Evolutionary conservation across 2,329 filamentous ascomycete species (phyloP).

Genomic region (Cylindrodendrum hubeiense): DNA sequence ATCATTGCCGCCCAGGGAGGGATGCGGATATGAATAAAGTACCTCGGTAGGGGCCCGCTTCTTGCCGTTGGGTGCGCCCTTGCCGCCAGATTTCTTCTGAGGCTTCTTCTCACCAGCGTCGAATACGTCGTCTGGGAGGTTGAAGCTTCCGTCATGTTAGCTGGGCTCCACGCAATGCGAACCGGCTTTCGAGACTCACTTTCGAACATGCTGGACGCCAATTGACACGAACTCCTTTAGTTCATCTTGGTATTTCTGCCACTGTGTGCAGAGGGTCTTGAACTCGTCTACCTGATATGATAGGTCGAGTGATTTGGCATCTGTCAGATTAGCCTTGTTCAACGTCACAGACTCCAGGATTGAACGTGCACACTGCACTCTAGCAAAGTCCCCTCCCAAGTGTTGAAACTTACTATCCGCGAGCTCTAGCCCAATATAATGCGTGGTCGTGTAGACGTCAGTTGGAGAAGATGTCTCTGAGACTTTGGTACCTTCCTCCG

Average conservation of each 20-base stretch:
- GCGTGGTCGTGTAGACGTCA: conserved; percentile 87
- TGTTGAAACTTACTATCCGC: conserved; percentile 71
- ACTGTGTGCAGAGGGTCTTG: conserved; percentile 82
- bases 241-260: conserved; percentile 81
- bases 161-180: conserved; percentile 13
- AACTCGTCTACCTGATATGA: conserved; percentile 88
- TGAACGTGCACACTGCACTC: neutral
- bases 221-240: conserved; percentile 73
- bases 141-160: conserved; percentile 69
- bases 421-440: conserved; percentile 91
- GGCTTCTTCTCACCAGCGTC: conserved; percentile 81
- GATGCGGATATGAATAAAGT: conserved; percentile 43
- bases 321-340: conserved; percentile 57
- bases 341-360: neutral
- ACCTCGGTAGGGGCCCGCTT: conserved; percentile 65
- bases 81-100: conserved; percentile 63
- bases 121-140: conserved; percentile 92
- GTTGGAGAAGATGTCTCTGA: conserved; percentile 33
- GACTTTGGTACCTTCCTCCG: conserved; percentile 22
- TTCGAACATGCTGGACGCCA: conserved; percentile 85
- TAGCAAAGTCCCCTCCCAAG: neutral
- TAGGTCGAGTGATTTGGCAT: conserved; percentile 79
- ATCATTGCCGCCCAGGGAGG: conserved; percentile 26
- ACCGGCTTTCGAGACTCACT: conserved; percentile 67
- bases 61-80: conserved; percentile 56